These are phyloP conservation scores for Prunus armeniaca DNA, from an alignment of 306 rosid genomes.

Conservation along the genomic window DNA sequence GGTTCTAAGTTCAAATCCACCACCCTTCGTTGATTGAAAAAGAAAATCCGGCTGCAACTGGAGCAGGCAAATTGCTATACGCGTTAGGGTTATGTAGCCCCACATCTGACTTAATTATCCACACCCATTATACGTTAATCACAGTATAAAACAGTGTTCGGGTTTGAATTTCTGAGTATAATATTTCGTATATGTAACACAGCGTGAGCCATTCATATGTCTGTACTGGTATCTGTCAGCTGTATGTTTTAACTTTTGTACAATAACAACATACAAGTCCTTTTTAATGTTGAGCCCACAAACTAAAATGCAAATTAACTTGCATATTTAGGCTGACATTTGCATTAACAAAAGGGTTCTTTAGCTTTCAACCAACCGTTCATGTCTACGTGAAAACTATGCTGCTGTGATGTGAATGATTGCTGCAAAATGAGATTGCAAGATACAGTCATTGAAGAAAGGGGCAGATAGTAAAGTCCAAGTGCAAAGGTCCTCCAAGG, in stretches of 20 bases:
- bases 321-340: not conserved
- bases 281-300: conserved; percentile 3
- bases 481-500: not conserved
- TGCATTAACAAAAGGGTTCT: conserved; percentile 5
- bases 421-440: conserved; percentile 22
- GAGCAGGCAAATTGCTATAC: not conserved
- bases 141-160: not conserved
- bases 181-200: not conserved
- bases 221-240: not conserved
- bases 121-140: not conserved
- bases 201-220: not conserved
- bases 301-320: too few species aligned
- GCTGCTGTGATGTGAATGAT: conserved; percentile 5
- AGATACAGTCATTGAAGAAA: not conserved
- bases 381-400: not conserved
- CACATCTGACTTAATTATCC: not conserved
- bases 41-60: not conserved
- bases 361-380: not conserved
- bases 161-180: too few species aligned
- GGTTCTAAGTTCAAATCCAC: too few species aligned
- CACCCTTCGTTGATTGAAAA: too few species aligned
- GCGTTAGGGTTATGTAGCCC: not conserved
- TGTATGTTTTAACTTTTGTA: not conserved
- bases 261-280: conserved; percentile 2
- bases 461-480: conserved; percentile 18